phyloP scores from a whole-genome alignment of 1,284 basidiomycete species.

The Neotropicomus parvogracilis region DNA sequence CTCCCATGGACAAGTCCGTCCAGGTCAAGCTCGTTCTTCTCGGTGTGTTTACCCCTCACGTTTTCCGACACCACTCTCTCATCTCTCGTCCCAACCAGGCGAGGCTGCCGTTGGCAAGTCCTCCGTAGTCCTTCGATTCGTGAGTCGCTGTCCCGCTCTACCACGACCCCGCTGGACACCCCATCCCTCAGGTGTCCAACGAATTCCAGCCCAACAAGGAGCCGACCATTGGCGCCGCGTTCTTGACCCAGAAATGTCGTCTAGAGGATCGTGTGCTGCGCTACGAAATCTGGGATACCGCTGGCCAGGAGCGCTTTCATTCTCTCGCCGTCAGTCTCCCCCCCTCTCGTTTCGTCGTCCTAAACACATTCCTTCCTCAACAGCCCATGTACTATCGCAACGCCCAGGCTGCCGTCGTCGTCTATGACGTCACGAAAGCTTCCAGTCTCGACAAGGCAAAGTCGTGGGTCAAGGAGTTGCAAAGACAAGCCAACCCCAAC shows the following conservation, averaged over 20 bases:
- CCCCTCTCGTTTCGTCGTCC: slow-evolving; percentile 4
- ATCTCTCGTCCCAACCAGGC: slow-evolving; percentile 47
- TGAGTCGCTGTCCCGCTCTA: slow-evolving; percentile 41
- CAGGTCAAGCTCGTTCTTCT: slow-evolving; percentile 65
- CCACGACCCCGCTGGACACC: not conserved
- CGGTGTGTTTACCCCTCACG: slow-evolving; percentile 42
- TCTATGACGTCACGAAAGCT: slow-evolving; percentile 95
- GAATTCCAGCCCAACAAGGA: slow-evolving; percentile 97
- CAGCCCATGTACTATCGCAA: slow-evolving; percentile 99
- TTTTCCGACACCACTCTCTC: slow-evolving; percentile 1
- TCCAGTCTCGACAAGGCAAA: slow-evolving; percentile 98
- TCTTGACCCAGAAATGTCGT: slow-evolving; percentile 88
- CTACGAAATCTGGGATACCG: slow-evolving; percentile 97
- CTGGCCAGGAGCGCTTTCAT: slow-evolving; percentile 93
- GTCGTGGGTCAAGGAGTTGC: slow-evolving; percentile 99
- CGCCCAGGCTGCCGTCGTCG: slow-evolving; percentile 96
- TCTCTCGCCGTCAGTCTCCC: slow-evolving; percentile 70
- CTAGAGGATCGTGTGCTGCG: slow-evolving; percentile 89
- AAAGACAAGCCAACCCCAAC: slow-evolving; percentile 97
- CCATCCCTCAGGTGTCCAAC: slow-evolving; percentile 73
- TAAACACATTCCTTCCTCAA: slow-evolving; percentile 1
- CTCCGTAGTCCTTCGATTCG: slow-evolving; percentile 97
- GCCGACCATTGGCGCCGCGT: slow-evolving; percentile 96
- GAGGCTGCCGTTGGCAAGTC: slow-evolving; percentile 99
- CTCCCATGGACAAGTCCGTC: slow-evolving; percentile 54